Evolutionary conservation across 306 rosid species (phyloP).

Genomic region (Lupinus albus): DNA sequence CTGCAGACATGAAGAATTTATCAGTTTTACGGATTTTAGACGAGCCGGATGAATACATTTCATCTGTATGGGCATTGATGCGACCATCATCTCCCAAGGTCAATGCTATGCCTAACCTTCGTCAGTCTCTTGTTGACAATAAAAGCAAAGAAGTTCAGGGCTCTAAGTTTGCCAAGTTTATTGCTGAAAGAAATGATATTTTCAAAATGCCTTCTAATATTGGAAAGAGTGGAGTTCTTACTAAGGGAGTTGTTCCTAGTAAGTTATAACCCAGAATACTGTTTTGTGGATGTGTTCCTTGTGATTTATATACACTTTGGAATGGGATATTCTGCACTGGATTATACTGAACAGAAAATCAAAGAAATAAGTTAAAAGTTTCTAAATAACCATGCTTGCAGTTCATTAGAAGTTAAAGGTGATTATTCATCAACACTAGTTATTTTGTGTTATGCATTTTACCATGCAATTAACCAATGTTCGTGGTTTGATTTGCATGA

Average conservation of each 20-base stretch:
- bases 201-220: constrained; percentile 49
- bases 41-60: constrained; percentile 63
- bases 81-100: constrained; percentile 66
- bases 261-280: constrained; percentile 62
- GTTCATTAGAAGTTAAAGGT: not conserved
- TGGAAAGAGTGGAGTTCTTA: constrained; percentile 47
- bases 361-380: constrained; percentile 12
- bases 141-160: constrained; percentile 60
- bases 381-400: not conserved
- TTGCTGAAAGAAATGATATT: constrained; percentile 68
- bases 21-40: constrained; percentile 67
- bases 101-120: constrained; percentile 50
- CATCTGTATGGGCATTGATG: constrained; percentile 86
- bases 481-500: too few species aligned
- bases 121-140: constrained; percentile 47
- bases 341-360: constrained; percentile 8
- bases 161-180: constrained; percentile 74
- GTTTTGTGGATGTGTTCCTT: constrained; percentile 7
- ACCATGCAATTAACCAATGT: too few species aligned
- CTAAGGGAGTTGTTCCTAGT: constrained; percentile 53
- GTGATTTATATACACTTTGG: constrained; percentile 1
- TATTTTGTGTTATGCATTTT: not conserved
- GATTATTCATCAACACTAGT: not conserved
- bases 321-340: not conserved
- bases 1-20: constrained; percentile 66